These are phyloP conservation scores for Wallacemonas sp. DNA, from an alignment of 208 protist genomes.

Conservation along the genomic window DNA sequence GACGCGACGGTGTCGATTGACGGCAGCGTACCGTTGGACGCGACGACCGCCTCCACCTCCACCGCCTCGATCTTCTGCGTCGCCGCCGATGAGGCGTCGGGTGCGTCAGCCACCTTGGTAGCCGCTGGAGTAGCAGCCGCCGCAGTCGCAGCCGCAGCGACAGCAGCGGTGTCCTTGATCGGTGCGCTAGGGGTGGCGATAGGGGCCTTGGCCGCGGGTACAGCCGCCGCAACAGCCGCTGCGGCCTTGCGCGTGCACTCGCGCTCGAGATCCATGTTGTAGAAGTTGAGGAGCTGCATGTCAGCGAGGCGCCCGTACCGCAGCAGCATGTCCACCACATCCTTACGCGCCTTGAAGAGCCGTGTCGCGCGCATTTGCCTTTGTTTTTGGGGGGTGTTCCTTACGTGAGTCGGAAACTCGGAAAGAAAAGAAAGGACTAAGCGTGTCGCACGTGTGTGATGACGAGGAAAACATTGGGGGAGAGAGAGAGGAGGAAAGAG, in stretches of 20 bases:
- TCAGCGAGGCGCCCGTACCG: conserved; percentile 57
- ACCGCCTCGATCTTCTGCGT: not conserved
- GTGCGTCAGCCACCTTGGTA: no score
- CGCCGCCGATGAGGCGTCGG: no score
- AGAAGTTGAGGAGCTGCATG: conserved; percentile 72
- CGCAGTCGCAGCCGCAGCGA: not conserved
- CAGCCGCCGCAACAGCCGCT: not conserved
- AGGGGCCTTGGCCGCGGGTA: no score
- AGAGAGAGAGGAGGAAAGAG: no score
- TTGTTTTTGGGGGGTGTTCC: no score
- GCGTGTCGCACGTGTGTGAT: no score
- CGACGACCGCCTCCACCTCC: not conserved
- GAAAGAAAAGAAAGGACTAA: no score
- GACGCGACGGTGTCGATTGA: not conserved
- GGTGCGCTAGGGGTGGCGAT: no score
- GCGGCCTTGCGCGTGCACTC: conserved; percentile 12
- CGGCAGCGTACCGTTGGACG: not conserved
- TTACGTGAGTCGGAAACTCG: no score
- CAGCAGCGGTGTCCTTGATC: no score
- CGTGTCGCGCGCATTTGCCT: conserved; percentile 40
- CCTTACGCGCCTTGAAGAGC: conserved; percentile 33
- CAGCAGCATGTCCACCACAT: conserved; percentile 70
- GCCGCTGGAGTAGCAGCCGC: not conserved
- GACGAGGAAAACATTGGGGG: no score
- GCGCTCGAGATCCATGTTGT: conserved; percentile 38